Evolutionary conservation across 257 asterid genomes (phyloP), one percentile per base, ranked within the genome.

Genomic region (Lavandula angustifolia): DNA sequence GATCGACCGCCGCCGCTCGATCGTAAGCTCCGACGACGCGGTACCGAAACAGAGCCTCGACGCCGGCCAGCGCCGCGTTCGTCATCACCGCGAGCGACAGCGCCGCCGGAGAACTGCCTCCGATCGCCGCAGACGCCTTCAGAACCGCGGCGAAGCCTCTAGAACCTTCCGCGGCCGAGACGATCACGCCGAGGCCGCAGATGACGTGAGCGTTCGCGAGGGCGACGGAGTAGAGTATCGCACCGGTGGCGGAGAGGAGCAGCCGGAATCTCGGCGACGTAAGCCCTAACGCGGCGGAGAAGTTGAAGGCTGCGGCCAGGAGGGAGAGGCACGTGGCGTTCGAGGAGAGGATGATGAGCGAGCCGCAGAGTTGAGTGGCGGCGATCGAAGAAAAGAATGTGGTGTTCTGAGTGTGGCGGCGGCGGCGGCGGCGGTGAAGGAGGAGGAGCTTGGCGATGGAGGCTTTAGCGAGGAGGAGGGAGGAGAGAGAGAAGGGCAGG

Each of bases 41-140:
- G 75, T 78, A 85, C 62, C 83, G 91, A 33, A 89, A 92, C 65
- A 89, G 69, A n/a, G 86, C 89, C 56, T 92, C 96, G 7, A 85
- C 44, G 22, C 66, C 80, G 32, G 85, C 92, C 35, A 88, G 18
- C 4, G 74, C 84, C 66, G 85, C 34, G 71, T 78, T 86, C 8
- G 82, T 41, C 5, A 80, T 73, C 70, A 89, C 65, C 6, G 92
- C 80, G n/a, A 89, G 56, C 5, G 85, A 75, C 54, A 92, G 54
- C 6, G 89, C 95, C 0, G 87, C 76, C 7, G 83, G 79, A 0
- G 68, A 60, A 68, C 84, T 75, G 18, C 87, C 91, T 54, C 75
- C 74, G 66, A 83, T 70, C 57, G 83, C 16, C 11, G 76, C 56
- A 38, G 80, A 78, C 4, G 86, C 95, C 68, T 76, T 75, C 66